Percentiles rank a stretch among this genome's conserved stretches.
These are phyloP conservation scores for Oropetium thomaeum DNA, from an alignment of 176 grass and related monocot species.

Conservation along the genomic window DNA sequence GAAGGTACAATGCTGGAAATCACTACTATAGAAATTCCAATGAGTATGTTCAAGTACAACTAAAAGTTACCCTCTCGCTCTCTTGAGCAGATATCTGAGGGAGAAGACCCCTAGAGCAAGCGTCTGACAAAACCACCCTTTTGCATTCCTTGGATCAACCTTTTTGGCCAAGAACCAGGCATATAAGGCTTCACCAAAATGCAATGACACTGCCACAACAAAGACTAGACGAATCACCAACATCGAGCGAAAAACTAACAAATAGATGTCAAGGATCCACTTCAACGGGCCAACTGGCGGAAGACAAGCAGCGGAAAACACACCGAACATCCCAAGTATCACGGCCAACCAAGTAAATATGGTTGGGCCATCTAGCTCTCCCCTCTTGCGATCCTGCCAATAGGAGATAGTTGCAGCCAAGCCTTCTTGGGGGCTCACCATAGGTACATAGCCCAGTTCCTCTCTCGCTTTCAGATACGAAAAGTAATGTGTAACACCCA, in stretches of 20 bases:
- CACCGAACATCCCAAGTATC: conserved; percentile 40
- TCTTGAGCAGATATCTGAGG: conserved; percentile 66
- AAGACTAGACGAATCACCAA: conserved; percentile 50
- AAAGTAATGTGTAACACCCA: conserved; percentile 89
- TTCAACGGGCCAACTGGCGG: conserved; percentile 60
- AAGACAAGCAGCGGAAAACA: conserved; percentile 61
- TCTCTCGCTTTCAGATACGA: conserved; percentile 75
- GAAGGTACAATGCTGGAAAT: background rate
- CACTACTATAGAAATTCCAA: background rate
- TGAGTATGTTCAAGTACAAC: background rate
- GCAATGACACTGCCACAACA: conserved; percentile 12
- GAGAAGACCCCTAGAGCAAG: conserved; percentile 53
- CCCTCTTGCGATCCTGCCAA: conserved; percentile 68
- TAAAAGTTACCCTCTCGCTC: conserved; percentile 32
- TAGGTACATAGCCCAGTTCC: conserved; percentile 67
- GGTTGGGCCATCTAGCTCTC: conserved; percentile 74
- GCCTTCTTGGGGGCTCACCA: conserved; percentile 68
- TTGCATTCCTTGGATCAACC: conserved; percentile 68
- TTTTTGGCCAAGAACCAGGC: conserved; percentile 73
- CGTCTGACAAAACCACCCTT: conserved; percentile 90
- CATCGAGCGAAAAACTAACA: conserved; percentile 56
- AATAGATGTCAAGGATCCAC: conserved; percentile 41
- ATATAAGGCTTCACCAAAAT: conserved; percentile 57
- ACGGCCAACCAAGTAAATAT: conserved; percentile 60
- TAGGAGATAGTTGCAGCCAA: conserved; percentile 65